Evolutionary conservation across 768 basidiomycete genomes (phyloP).

Genomic region (Mycena albidolilacea): DNA sequence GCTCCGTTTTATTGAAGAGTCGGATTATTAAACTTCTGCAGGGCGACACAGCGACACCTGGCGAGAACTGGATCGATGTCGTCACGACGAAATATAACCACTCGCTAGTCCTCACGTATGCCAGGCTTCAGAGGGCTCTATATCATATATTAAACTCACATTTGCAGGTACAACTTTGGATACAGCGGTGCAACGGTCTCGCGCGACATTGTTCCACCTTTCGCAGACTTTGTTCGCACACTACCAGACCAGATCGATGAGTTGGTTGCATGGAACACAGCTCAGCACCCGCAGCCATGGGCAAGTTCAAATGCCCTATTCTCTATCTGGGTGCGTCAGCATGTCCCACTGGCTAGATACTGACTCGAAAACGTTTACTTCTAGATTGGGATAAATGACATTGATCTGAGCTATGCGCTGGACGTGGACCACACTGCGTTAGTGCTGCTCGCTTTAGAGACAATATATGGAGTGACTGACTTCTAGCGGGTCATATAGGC

Average conservation of each 20-base stretch:
- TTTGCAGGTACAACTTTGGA: conserved; percentile 51
- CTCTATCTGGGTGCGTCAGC: conserved; percentile 50
- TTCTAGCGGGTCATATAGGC: conserved; percentile 39
- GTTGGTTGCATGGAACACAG: conserved; percentile 49
- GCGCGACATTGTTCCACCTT: conserved; percentile 58
- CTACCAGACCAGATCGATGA: conserved; percentile 58
- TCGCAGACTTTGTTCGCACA: conserved; percentile 51
- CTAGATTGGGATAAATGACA: conserved; percentile 65
- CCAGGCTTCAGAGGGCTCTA: conserved; percentile 17
- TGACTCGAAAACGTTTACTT: neutral
- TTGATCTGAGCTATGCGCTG: conserved; percentile 52
- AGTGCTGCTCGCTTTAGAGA: neutral
- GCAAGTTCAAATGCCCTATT: conserved; percentile 56
- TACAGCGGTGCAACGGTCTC: conserved; percentile 50
- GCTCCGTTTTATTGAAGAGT: conserved; percentile 12
- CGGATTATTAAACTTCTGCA: conserved; percentile 15
- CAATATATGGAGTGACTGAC: conserved; percentile 8
- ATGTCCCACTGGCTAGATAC: conserved; percentile 12
- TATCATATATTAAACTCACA: conserved; percentile 8
- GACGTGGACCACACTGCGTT: conserved; percentile 45
- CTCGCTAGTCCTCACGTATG: conserved; percentile 54
- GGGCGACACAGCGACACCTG: conserved; percentile 54
- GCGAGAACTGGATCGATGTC: conserved; percentile 57
- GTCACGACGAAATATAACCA: conserved; percentile 52
- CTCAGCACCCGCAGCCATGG: conserved; percentile 54